These are phyloP conservation scores for Aleurites moluccanus DNA, from an alignment of 441 rosid genomes.

Conservation along the genomic window DNA sequence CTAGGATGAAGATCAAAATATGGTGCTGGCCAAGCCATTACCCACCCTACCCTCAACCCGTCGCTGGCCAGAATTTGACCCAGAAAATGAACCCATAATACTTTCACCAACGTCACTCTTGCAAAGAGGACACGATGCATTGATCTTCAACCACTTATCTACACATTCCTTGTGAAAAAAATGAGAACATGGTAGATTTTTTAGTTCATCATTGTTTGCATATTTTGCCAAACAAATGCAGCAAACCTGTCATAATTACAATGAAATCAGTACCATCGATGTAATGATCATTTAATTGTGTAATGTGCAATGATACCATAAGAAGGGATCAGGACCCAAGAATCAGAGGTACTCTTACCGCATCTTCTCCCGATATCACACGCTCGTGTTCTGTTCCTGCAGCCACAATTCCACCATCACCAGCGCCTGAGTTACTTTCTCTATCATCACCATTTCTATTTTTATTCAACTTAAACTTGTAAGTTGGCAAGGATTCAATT, in stretches of 20 bases:
- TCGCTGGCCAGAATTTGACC: constrained; percentile 30
- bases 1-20: constrained; percentile 28
- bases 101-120: constrained; percentile 83
- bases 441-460: constrained; percentile 47
- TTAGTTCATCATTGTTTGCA: constrained; percentile 81
- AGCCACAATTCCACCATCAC: constrained; percentile 87
- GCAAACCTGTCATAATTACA: constrained; percentile 57
- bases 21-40: constrained; percentile 34
- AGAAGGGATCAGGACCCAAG: background rate
- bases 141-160: constrained; percentile 95
- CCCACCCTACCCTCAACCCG: constrained; percentile 38
- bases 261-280: background rate
- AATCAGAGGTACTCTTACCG: constrained; percentile 51
- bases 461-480: constrained; percentile 79
- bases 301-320: background rate
- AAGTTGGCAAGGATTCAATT: constrained; percentile 80
- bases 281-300: too few relatives aligned
- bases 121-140: constrained; percentile 94
- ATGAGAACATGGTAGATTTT: constrained; percentile 86
- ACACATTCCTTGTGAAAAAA: constrained; percentile 96
- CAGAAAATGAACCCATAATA: constrained; percentile 42
- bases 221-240: constrained; percentile 97
- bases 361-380: constrained; percentile 83
- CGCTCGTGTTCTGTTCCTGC: constrained; percentile 95
- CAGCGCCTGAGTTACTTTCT: constrained; percentile 42